Percentiles rank a stretch among this genome's conserved stretches.
Evolutionary conservation across 441 rosid genomes (phyloP).

Genomic region (Pelargonium myrrhifolium): DNA sequence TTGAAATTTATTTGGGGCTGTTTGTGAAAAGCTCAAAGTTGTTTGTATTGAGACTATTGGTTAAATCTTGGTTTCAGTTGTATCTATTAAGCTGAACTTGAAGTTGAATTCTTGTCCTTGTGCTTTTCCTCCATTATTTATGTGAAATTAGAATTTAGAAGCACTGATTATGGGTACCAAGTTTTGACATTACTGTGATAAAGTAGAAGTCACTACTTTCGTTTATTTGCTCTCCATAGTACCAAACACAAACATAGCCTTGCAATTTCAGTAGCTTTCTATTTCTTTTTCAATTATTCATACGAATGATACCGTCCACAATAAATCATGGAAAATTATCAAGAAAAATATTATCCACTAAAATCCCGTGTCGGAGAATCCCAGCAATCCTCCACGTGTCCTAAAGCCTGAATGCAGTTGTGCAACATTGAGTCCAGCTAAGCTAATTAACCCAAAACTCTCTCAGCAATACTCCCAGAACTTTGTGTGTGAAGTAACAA

Average conservation of each 20-base stretch:
- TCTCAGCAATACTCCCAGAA: not conserved
- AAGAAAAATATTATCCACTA: not conserved
- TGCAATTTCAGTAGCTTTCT: no score
- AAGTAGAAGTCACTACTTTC: no score
- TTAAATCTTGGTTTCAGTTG: not conserved
- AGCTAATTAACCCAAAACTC: not conserved
- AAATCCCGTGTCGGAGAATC: not conserved
- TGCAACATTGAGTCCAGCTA: not conserved
- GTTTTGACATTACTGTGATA: not conserved
- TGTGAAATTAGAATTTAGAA: no score
- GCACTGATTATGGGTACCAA: no score
- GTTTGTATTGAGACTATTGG: conserved; percentile 16
- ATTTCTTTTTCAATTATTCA: no score
- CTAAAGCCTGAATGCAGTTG: not conserved
- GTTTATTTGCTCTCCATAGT: no score
- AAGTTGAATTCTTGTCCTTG: no score
- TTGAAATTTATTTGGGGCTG: not conserved
- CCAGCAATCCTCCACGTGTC: conserved; percentile 1
- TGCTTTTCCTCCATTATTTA: no score
- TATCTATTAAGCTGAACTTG: no score
- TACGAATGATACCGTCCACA: not conserved
- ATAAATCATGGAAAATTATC: not conserved
- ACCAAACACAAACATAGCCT: no score
- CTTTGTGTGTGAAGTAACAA: not conserved
- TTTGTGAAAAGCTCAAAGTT: conserved; percentile 8